A percentile compares a stretch with the other conserved stretches of the same genome.
Evolutionary conservation across 2,329 filamentous ascomycete species (phyloP).

Genomic region (Penicillium palitans): DNA sequence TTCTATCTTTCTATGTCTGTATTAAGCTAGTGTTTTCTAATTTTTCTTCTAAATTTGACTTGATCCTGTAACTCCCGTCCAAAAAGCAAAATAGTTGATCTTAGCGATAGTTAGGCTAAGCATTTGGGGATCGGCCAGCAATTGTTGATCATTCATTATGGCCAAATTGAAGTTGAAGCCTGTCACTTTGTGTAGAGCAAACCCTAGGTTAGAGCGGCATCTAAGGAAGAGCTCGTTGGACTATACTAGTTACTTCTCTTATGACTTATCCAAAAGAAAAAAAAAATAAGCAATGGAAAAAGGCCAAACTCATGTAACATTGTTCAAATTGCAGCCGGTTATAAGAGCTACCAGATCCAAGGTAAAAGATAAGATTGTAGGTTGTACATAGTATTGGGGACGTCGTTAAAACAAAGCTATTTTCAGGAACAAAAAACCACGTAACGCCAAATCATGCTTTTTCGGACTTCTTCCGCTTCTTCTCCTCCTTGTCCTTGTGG

Average conservation of each 20-base stretch:
- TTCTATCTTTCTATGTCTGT: background rate
- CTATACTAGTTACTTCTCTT: background rate
- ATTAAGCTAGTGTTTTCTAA: background rate
- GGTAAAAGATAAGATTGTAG: background rate
- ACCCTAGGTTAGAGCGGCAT: background rate
- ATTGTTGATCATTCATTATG: background rate
- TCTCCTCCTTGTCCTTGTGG: constrained; percentile 44
- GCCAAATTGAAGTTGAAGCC: background rate
- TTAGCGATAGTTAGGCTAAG: background rate
- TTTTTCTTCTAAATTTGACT: background rate
- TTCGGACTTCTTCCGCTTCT: constrained; percentile 42
- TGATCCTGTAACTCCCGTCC: background rate
- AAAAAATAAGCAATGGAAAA: background rate
- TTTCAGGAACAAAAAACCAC: constrained; percentile 14
- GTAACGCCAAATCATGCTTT: constrained; percentile 32
- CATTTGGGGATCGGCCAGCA: background rate
- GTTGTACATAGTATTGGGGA: constrained; percentile 24
- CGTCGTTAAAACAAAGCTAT: constrained; percentile 24
- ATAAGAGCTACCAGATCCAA: background rate
- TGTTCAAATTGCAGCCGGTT: background rate
- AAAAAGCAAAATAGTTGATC: background rate
- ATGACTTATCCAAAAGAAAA: background rate
- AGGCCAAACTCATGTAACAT: background rate
- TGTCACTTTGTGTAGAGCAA: background rate
- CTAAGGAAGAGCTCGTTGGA: background rate